Base-by-base conservation (phyloP, 371 early-diverging fungal species). In the Rhizomucor pusillus region DNA sequence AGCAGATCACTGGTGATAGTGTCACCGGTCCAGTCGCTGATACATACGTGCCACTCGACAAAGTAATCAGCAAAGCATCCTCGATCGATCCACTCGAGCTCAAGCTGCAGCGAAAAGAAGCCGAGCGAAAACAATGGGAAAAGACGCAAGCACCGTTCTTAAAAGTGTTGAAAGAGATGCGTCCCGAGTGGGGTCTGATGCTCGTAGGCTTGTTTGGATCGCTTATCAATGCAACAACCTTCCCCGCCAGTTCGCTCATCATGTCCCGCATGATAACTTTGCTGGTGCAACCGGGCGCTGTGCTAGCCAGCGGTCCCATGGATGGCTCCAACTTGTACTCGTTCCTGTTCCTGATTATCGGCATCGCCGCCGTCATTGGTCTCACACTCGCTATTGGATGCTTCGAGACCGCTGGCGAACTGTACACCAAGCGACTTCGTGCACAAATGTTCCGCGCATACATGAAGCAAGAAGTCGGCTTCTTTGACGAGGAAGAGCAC, bases 401-500 rank as follows among this genome's bases (percentile, higher is more conserved):
- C 14, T 75, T 77, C 50, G 74, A 70, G 48, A 40, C 65, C 34
- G 63, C 74, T 6, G 75, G 77, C 43, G 84, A 80, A 60, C 66
- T 59, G 3, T 65, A 87, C 46, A 85, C 86, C 9, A 59, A 69
- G 12, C 77, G 85, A 29, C 57, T 88, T 19, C 73, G 89, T 33
- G 63, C 66, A 19, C 25, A 48, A 39, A 49, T 75, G 6, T 87
- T 88, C 63, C 52, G 63, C 11, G 67, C 82, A 11, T 67, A 86
- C 51, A 62, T 87, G 54, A 49, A 70, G 16, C 95, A 93, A 69
- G 91, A 93, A 46, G 85, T 91, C 50, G 86, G 72, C 4, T 95
- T 78, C 69, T 95, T 91, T 67, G 95, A 95, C 68, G 73, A 82
- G 23, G 86, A 86, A 35, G 76, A 80, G 41, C 81, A 94, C 72